Base-by-base conservation (phyloP, 148 eudicot species). In the Vaccinium vitisidaea region DNA sequence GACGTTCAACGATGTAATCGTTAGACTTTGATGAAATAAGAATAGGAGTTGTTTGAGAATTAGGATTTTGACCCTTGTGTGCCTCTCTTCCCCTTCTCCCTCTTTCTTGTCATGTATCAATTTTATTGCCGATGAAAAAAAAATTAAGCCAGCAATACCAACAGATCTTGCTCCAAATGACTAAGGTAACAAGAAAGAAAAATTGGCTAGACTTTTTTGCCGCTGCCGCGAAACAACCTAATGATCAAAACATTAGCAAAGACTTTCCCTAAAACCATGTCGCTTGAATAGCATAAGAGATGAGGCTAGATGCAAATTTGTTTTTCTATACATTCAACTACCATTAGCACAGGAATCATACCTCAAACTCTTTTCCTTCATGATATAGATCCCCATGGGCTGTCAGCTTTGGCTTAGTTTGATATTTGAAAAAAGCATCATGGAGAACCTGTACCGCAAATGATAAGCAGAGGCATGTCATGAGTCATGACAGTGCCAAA, bases 341-440 rank as follows among this genome's bases (percentile, higher is more conserved):
- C 14, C 6, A 77, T 46, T 52, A 52, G 1, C n/a, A 77, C 36
- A 6, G 54, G 23, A 59, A 61, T 61, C 67, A 70, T 93, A 97
- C 98, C 96, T 97, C 98, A 83, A 97, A 97, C 89, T 97, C 99
- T 88, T 97, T 97, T 52, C 99, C 99, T 92, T 97, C 99, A 76
- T 93, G 91, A 85, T 97, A 97, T 75, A 97, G 77, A 84, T 97
- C 99, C 82, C 99, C 99, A 88, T 93, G 95, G 50, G 92, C 13
- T 10, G 98, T 91, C 86, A 97, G 87, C 88, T 95, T 97, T 15
- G 99, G 99, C 90, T 97, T 97, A 16, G 99, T 97, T 89, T 95
- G 99, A 84, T 93, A 95, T 87, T 97, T 97, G 84, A 97, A 97
- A 84, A 97, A 97, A 16, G 99, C 99, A 88, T 97, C 99, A 89